These are phyloP conservation scores for Kwoniella pini DNA, from an alignment of 768 basidiomycete species.

Conservation along the genomic window DNA sequence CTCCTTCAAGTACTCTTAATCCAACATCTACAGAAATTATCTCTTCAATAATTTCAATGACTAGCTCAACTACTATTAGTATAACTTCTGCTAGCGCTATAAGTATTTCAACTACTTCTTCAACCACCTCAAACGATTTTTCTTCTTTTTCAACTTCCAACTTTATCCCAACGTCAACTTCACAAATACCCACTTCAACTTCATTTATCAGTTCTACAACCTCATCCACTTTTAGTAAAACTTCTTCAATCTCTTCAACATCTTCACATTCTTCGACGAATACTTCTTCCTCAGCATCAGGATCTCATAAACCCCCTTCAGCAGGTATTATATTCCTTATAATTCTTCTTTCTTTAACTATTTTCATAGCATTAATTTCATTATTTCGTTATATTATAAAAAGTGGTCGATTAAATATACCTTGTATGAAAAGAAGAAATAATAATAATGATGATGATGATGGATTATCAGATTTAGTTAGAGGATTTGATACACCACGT, in stretches of 20 bases:
- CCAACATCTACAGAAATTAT: background rate
- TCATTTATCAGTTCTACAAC: background rate
- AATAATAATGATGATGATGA: constrained; percentile 16
- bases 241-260: background rate
- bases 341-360: constrained; percentile 8
- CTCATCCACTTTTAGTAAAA: background rate
- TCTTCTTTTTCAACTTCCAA: no score
- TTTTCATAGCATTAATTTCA: constrained; percentile 9
- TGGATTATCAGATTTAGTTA: constrained; percentile 18
- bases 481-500: constrained; percentile 6
- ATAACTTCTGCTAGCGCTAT: no score
- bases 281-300: background rate
- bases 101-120: no score
- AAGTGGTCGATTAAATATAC: background rate
- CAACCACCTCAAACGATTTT: no score
- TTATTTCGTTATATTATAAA: constrained; percentile 5
- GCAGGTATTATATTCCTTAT: constrained; percentile 20
- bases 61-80: no score
- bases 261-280: background rate
- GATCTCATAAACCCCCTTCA: constrained; percentile 14
- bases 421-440: background rate
- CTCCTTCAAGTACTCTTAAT: background rate
- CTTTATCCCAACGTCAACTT: background rate
- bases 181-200: background rate
- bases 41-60: background rate